Evolutionary conservation across 2,329 filamentous ascomycete genomes (phyloP).

Genomic region (Beauveria sp.): DNA sequence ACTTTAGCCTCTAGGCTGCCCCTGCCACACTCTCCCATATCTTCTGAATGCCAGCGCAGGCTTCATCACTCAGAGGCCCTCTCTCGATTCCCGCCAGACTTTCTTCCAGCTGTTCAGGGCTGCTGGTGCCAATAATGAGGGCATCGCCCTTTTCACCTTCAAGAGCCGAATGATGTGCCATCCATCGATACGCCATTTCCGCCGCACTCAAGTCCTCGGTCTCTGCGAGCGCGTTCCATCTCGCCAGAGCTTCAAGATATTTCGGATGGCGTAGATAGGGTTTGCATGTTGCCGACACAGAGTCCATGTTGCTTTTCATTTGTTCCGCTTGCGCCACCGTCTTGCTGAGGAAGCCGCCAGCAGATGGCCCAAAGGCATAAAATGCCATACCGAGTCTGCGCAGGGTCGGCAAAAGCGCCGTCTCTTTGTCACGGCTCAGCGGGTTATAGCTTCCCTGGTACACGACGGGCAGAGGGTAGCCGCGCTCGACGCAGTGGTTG

Average conservation of each 20-base stretch:
- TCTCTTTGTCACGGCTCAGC: conserved; percentile 13
- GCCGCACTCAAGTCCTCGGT: conserved; percentile 11
- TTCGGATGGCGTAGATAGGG: conserved; percentile 11
- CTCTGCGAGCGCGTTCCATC: conserved; percentile 13
- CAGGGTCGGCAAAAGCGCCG: conserved; percentile 10
- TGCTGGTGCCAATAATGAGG: conserved; percentile 4
- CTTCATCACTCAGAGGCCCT: conserved; percentile 11
- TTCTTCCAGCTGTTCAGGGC: conserved; percentile 2
- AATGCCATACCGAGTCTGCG: conserved; percentile 14
- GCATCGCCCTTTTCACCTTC: background rate
- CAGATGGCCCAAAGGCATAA: conserved; percentile 15
- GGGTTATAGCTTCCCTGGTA: conserved; percentile 14
- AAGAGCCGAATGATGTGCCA: conserved; percentile 7
- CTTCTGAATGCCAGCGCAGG: conserved; percentile 7
- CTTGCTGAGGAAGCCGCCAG: conserved; percentile 15
- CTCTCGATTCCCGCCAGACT: conserved; percentile 2
- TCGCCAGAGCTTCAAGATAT: conserved; percentile 8
- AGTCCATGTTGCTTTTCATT: background rate
- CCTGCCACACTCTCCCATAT: conserved; percentile 7
- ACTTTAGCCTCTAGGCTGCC: background rate
- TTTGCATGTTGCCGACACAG: conserved; percentile 12
- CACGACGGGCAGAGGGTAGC: conserved; percentile 11
- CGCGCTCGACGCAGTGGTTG: conserved; percentile 8
- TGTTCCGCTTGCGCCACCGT: conserved; percentile 11
- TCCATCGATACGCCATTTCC: conserved; percentile 7